These are phyloP conservation scores for Auricularia heimuer DNA, from an alignment of 768 basidiomycete species.

Conservation along the genomic window DNA sequence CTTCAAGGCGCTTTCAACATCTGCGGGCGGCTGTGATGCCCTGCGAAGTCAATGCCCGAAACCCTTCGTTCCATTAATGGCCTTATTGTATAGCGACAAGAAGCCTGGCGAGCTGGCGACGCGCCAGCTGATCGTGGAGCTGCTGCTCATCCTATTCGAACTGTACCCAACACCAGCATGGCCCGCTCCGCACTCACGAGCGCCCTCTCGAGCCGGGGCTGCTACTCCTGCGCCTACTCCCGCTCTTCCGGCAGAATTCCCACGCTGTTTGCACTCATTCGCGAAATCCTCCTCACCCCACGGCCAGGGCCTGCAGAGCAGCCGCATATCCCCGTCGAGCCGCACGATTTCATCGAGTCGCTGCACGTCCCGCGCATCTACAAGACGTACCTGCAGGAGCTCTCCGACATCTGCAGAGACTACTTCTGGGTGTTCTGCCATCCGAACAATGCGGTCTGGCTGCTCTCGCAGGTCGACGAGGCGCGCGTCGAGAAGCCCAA, in stretches of 20 bases:
- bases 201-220: neutral
- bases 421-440: conserved; percentile 98
- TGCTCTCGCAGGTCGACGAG: conserved; percentile 73
- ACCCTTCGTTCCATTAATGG: conserved; percentile 75
- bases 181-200: conserved; percentile 37
- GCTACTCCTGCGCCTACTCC: conserved; percentile 18
- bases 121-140: conserved; percentile 82
- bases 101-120: conserved; percentile 91
- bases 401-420: conserved; percentile 86
- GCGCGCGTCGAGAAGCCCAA: conserved; percentile 77
- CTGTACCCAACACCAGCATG: conserved; percentile 62
- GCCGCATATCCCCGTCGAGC: conserved; percentile 48
- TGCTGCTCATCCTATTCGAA: conserved; percentile 81
- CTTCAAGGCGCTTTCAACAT: conserved; percentile 88
- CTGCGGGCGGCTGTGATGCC: conserved; percentile 79
- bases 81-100: conserved; percentile 91
- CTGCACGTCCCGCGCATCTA: conserved; percentile 62
- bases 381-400: conserved; percentile 72
- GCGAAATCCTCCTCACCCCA: conserved; percentile 63
- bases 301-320: conserved; percentile 57
- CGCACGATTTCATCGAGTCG: conserved; percentile 74
- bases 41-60: conserved; percentile 82
- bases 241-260: conserved; percentile 51
- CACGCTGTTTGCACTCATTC: conserved; percentile 62
- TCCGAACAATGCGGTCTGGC: conserved; percentile 86